These are phyloP conservation scores for Teunomyces stri DNA, from an alignment of 805 yeast genomes.

Conservation along the genomic window DNA sequence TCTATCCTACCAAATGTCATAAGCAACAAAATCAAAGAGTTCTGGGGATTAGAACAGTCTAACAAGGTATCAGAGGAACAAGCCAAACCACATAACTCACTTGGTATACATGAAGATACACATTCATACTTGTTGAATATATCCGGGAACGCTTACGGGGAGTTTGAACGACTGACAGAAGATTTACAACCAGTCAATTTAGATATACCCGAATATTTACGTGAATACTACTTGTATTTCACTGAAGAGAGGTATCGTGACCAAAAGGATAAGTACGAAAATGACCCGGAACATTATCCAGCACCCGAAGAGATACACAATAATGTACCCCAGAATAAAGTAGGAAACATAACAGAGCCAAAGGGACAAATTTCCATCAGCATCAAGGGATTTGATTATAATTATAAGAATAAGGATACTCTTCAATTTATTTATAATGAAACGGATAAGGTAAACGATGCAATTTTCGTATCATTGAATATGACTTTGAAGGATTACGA, in stretches of 20 bases:
- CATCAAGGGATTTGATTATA: conserved; percentile 22
- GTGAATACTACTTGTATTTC: conserved; percentile 27
- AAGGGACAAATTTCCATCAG: conserved; percentile 26
- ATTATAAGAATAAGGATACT: conserved; percentile 19
- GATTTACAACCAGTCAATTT: conserved; percentile 15
- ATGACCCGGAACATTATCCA: conserved; percentile 24
- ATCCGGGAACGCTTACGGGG: conserved; percentile 35
- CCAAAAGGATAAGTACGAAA: conserved; percentile 24
- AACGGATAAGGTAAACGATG: conserved; percentile 21
- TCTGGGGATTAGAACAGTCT: conserved; percentile 45
- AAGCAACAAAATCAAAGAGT: conserved; percentile 42
- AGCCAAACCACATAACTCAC: conserved; percentile 10
- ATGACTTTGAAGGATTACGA: conserved; percentile 38
- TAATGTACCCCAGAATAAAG: conserved; percentile 6
- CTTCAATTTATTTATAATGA: conserved; percentile 7
- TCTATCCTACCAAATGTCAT: conserved; percentile 62
- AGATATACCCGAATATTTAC: conserved; percentile 28
- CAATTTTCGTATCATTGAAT: conserved; percentile 31
- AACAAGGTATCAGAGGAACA: conserved; percentile 18
- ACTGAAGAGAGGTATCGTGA: conserved; percentile 23
- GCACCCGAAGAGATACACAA: conserved; percentile 11
- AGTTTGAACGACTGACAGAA: conserved; percentile 18
- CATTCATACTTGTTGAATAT: conserved; percentile 33
- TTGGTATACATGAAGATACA: conserved; percentile 7
- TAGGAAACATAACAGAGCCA: conserved; percentile 29